Evolutionary conservation across 495 filamentous ascomycete species (phyloP), one percentile per base, ranked within the genome.

Genomic region (Aspergillus cristatus): DNA sequence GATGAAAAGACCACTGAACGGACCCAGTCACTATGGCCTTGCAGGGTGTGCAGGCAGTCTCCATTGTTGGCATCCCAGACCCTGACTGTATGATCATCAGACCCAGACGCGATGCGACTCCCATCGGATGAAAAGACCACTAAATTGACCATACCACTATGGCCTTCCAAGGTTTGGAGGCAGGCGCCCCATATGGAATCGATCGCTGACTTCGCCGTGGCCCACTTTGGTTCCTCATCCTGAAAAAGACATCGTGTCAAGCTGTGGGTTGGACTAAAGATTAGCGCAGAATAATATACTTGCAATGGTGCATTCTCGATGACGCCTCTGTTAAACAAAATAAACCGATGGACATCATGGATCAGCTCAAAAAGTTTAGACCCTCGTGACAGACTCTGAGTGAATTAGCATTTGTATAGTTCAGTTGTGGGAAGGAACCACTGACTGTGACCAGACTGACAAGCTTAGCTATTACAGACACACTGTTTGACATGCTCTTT

Each of bases 291-390:
- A 35, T 8, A 32, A 36, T 57, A 52, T 13, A 47, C n/a, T 30
- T 57, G 48, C 10, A 53, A 33, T 3, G 54, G 54, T 0, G 41
- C 38, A 13, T 13, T 17, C 25, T 62, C 42, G 16, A 62, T 53
- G 3, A 48, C 18, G 15, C 13, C 37, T 13, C 46, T 17, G 37
- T 40, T 39, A 6, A 28, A 35, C 3, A 36, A 44, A 30, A 50
- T 33, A 39, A 64, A 50, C 14, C 47, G 47, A 22, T 32, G 36
- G 5, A 42, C 39, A 38, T 62, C 57, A 24, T 24, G 20, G 20
- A 24, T 24, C 20, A 24, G 20, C 20, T 24, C 20, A 24, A 8
- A 8, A 24, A 24, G 20, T 24, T 24, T 24, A 8, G 20, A 24
- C 20, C 20, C 20, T 24, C 8, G 20, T 28, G 52, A 34, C 13